These are phyloP conservation scores for Coleophoma cylindrospora DNA, from an alignment of 2,329 filamentous ascomycete species.

Conservation along the genomic window DNA sequence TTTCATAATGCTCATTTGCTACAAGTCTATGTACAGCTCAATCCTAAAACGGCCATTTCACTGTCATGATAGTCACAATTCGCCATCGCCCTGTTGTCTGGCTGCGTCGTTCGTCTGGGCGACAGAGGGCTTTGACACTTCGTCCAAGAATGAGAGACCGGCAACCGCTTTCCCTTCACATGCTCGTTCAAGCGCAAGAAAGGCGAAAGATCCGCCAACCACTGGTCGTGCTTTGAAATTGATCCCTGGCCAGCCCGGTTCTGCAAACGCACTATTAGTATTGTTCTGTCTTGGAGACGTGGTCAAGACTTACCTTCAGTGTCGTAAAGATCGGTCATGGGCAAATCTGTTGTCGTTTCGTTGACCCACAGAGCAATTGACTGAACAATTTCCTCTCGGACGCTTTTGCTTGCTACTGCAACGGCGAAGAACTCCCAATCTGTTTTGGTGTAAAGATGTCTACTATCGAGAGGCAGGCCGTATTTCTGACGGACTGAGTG, in stretches of 20 bases:
- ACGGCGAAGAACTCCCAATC: constrained; percentile 92
- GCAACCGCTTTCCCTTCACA: constrained; percentile 65
- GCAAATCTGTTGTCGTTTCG: constrained; percentile 70
- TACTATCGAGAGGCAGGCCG: constrained; percentile 75
- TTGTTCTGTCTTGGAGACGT: no score
- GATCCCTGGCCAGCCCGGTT: constrained; percentile 68
- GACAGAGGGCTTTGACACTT: constrained; percentile 13
- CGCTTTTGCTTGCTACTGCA: constrained; percentile 65
- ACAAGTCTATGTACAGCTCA: no score
- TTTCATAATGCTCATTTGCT: no score
- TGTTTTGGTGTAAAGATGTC: constrained; percentile 81
- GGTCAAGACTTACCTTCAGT: constrained; percentile 53
- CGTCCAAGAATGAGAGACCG: constrained; percentile 47
- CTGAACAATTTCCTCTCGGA: constrained; percentile 67
- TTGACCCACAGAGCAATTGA: constrained; percentile 78
- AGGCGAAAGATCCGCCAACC: constrained; percentile 81
- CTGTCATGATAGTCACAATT: no score
- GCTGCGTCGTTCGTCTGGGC: no score
- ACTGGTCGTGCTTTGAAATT: constrained; percentile 80
- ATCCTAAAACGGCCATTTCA: no score
- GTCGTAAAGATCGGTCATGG: constrained; percentile 77
- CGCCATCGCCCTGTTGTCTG: no score
- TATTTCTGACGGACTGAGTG: constrained; percentile 73
- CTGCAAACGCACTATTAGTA: constrained; percentile 6
- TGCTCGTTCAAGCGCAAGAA: constrained; percentile 74